A percentile compares a stretch with the other conserved stretches of the same genome.
Conservation (phyloP, 306 rosid genomes). For the Castanopsis chinensis region DNA sequence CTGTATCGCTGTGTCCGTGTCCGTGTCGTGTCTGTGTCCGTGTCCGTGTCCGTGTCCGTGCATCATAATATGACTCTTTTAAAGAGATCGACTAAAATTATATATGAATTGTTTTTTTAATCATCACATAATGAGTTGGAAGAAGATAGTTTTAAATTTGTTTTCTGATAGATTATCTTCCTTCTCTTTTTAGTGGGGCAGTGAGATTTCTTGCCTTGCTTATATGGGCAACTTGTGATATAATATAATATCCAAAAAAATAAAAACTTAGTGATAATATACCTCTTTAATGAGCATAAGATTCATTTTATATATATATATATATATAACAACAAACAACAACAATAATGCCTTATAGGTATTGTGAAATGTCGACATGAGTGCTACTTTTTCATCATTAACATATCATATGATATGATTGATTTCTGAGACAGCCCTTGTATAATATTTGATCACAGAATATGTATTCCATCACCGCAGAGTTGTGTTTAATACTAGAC, state of each 20-base stretch:
- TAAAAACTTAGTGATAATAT: constrained; percentile 2
- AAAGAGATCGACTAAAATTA: too few species aligned
- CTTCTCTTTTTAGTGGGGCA: constrained; percentile 21
- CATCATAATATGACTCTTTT: too few species aligned
- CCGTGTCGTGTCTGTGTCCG: too few species aligned
- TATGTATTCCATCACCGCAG: not conserved
- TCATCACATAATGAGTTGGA: too few species aligned
- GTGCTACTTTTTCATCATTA: too few species aligned
- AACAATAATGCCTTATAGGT: not conserved
- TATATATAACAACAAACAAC: not conserved
- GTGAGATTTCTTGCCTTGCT: constrained; percentile 24
- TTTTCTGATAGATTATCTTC: constrained; percentile 25
- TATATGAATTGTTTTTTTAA: too few species aligned
- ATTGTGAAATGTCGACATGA: too few species aligned
- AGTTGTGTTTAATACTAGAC: not conserved
- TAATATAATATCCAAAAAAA: too few species aligned
- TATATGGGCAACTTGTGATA: constrained; percentile 37
- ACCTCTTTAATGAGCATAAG: constrained; percentile 5
- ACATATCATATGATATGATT: too few species aligned
- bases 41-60: too few species aligned
- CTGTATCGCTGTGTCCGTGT: too few species aligned
- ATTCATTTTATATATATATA: not conserved
- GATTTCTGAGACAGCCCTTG: not conserved
- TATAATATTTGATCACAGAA: not conserved
- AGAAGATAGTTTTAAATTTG: too few species aligned